Conservation (phyloP, 257 asterid genomes). For the Ophiorrhiza pumila region DNA sequence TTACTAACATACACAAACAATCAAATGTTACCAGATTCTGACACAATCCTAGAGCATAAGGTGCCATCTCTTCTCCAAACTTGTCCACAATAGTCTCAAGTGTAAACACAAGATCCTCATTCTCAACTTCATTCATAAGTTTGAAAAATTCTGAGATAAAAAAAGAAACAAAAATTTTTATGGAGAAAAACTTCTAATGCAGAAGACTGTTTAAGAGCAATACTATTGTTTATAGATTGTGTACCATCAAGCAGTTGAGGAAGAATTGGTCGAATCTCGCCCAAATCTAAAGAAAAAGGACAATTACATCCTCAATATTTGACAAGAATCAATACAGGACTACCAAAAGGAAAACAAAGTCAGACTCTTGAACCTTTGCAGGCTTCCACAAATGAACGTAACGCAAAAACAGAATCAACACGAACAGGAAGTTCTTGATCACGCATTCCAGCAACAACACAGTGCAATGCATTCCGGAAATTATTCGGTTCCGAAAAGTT, state of each 20-base stretch:
- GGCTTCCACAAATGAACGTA: constrained; percentile 94
- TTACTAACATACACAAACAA: not conserved
- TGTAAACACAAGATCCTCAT: constrained; percentile 97
- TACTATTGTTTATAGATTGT: not conserved
- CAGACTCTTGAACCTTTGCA: constrained; percentile 61
- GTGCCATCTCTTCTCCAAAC: constrained; percentile 99
- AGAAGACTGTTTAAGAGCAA: not conserved
- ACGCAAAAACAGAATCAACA: constrained; percentile 92
- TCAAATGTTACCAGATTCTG: constrained; percentile 73
- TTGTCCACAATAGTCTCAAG: constrained; percentile 98
- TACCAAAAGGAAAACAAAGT: not conserved
- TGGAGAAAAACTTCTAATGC: not conserved
- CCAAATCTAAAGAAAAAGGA: constrained; percentile 52
- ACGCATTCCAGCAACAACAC: constrained; percentile 98
- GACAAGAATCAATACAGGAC: constrained; percentile 16
- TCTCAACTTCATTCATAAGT: constrained; percentile 97
- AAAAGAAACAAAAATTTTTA: constrained; percentile 16
- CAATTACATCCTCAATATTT: constrained; percentile 8
- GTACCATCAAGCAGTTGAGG: constrained; percentile 94
- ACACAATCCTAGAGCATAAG: constrained; percentile 96
- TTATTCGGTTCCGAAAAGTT: constrained; percentile 76
- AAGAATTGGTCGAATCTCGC: constrained; percentile 88
- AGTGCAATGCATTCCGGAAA: constrained; percentile 79
- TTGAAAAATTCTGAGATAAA: constrained; percentile 75
- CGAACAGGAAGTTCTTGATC: constrained; percentile 99